Percentiles rank a stretch among this genome's conserved stretches.
These are phyloP conservation scores for Pseudocercospora crystallina DNA, from an alignment of 2,329 filamentous ascomycete species.

Conservation along the genomic window DNA sequence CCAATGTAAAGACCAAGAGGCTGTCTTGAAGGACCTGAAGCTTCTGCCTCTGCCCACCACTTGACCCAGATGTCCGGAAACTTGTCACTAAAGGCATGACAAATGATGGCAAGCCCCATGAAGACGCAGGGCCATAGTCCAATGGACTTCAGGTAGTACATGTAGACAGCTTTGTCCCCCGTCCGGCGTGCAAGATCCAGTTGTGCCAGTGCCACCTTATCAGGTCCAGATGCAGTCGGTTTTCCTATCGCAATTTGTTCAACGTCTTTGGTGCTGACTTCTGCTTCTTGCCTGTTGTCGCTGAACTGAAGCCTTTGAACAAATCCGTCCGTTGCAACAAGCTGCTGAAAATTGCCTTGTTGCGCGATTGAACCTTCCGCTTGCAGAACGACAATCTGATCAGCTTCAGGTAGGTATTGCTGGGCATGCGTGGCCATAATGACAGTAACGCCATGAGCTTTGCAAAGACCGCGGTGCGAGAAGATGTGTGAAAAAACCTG, in stretches of 20 bases:
- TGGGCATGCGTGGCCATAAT: constrained; percentile 47
- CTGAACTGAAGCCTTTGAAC: constrained; percentile 1
- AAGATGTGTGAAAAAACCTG: constrained; percentile 47
- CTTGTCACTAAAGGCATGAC: constrained; percentile 41
- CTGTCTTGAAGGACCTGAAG: not conserved
- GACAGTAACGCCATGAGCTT: constrained; percentile 40
- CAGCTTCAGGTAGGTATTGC: constrained; percentile 37
- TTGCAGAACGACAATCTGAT: constrained; percentile 43
- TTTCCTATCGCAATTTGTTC: no score
- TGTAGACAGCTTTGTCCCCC: constrained; percentile 45
- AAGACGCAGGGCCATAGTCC: constrained; percentile 31
- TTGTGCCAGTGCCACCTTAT: constrained; percentile 12
- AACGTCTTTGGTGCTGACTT: no score
- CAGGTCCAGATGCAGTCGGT: constrained; percentile 2
- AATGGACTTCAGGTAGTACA: constrained; percentile 29
- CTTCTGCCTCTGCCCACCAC: constrained; percentile 46
- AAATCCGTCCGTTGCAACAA: constrained; percentile 16
- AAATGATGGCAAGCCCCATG: constrained; percentile 25
- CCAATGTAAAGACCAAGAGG: constrained; percentile 19
- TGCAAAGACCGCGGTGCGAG: constrained; percentile 44
- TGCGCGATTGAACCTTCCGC: constrained; percentile 32
- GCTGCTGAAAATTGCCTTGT: constrained; percentile 38
- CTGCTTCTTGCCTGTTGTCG: not conserved
- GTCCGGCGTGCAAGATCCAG: constrained; percentile 23
- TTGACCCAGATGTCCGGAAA: constrained; percentile 49